Percentiles rank a stretch among this genome's conserved stretches.
Evolutionary conservation across 495 filamentous ascomycete genomes (phyloP).

Genomic region (Neurospora sp.): DNA sequence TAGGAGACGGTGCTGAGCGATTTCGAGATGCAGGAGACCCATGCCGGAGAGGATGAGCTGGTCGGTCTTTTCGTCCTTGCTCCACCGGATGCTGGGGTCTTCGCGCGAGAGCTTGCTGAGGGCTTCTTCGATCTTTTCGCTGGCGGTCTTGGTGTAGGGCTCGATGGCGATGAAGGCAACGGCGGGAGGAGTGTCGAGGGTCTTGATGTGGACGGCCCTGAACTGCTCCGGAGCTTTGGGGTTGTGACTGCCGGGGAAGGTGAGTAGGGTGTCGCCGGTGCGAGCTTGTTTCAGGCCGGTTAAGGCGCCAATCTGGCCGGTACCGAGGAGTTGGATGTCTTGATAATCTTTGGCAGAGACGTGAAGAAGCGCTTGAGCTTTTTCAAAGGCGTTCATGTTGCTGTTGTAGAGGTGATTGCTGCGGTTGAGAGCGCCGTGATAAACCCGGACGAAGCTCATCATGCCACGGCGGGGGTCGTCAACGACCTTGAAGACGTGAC

Average conservation of each 20-base stretch:
- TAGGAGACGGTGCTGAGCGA: conserved; percentile 77
- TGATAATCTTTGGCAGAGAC: conserved; percentile 89
- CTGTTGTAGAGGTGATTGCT: conserved; percentile 78
- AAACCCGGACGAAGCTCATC: conserved; percentile 86
- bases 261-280: conserved; percentile 86
- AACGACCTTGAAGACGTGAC: conserved; percentile 94
- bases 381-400: conserved; percentile 70
- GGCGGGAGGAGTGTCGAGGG: conserved; percentile 82
- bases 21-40: conserved; percentile 97
- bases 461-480: conserved; percentile 78
- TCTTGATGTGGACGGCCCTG: conserved; percentile 69
- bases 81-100: conserved; percentile 87
- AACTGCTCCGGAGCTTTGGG: conserved; percentile 48
- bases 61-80: conserved; percentile 77
- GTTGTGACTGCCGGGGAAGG: conserved; percentile 45
- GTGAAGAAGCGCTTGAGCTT: conserved; percentile 69
- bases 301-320: conserved; percentile 95
- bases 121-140: conserved; percentile 66
- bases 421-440: conserved; percentile 68
- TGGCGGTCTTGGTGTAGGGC: conserved; percentile 65
- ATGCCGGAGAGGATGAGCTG: conserved; percentile 91
- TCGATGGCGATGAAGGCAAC: conserved; percentile 95
- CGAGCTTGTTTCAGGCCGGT: conserved; percentile 79
- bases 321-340: conserved; percentile 66
- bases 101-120: conserved; percentile 73